Evolutionary conservation across 306 rosid genomes (phyloP).

Genomic region (Castanospermum australe): DNA sequence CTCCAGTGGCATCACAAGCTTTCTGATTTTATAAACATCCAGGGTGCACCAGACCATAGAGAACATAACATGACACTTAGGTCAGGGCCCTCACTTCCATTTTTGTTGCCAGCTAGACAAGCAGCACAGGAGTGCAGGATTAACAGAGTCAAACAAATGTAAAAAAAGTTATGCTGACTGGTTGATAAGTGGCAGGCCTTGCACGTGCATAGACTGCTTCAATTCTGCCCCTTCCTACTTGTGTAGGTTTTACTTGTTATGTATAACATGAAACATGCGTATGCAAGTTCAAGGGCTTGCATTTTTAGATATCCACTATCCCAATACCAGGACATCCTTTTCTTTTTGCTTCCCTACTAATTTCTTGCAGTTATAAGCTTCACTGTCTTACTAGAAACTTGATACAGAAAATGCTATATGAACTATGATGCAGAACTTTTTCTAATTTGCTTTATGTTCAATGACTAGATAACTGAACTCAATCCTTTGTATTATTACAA

Average conservation of each 20-base stretch:
- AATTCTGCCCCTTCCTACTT: background rate
- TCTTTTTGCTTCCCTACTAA: background rate
- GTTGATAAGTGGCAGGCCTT: background rate
- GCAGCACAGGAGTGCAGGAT: background rate
- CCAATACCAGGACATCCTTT: background rate
- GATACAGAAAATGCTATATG: background rate
- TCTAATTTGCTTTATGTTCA: background rate
- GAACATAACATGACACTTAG: background rate
- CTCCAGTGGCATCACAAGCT: background rate
- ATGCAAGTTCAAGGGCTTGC: background rate
- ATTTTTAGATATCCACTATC: background rate
- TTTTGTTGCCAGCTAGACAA: background rate
- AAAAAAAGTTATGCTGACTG: background rate
- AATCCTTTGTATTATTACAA: background rate
- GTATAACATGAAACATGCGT: background rate
- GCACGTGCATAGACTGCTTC: background rate
- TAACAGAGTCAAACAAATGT: background rate
- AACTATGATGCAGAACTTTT: background rate
- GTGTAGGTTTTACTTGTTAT: background rate
- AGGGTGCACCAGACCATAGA: background rate
- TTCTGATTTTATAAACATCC: background rate
- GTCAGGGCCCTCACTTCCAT: background rate
- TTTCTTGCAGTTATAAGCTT: background rate
- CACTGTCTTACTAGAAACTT: background rate
- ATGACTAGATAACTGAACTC: background rate